Evolutionary conservation across 305 asterid genomes (phyloP).

Genomic region (Ajuga reptans): DNA sequence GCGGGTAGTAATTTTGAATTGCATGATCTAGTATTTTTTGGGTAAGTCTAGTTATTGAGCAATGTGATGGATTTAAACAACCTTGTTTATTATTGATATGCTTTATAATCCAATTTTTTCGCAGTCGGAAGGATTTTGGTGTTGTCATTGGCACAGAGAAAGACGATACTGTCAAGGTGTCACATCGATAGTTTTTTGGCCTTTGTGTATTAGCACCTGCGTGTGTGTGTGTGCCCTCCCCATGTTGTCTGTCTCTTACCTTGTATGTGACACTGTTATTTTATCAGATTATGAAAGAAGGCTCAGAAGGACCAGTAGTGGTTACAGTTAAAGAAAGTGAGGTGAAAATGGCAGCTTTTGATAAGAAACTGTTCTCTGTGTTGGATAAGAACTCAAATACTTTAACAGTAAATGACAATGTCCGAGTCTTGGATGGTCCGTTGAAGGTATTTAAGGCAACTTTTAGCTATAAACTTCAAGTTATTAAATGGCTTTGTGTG

Average conservation of each 20-base stretch:
- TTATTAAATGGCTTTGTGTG: slow-evolving; percentile 16
- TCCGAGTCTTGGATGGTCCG: slow-evolving; percentile 73
- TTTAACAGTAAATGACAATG: slow-evolving; percentile 62
- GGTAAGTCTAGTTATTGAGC: slow-evolving; percentile 40
- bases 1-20: slow-evolving; percentile 51
- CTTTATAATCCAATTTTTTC: slow-evolving; percentile 18
- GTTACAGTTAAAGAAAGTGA: slow-evolving; percentile 51
- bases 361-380: slow-evolving; percentile 73
- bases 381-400: slow-evolving; percentile 55
- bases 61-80: background rate
- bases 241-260: background rate
- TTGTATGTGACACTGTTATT: background rate
- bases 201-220: background rate
- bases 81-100: slow-evolving; percentile 19
- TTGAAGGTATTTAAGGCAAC: slow-evolving; percentile 49
- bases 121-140: slow-evolving; percentile 90
- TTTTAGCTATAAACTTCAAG: slow-evolving; percentile 14
- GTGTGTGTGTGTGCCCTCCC: background rate
- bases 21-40: slow-evolving; percentile 81
- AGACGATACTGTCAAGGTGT: slow-evolving; percentile 64
- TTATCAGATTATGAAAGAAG: slow-evolving; percentile 63
- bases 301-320: slow-evolving; percentile 60
- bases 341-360: slow-evolving; percentile 71
- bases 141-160: slow-evolving; percentile 75
- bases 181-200: background rate